phyloP scores from a whole-genome alignment of 257 asterid species.

The Nicotiana benthamiana region DNA sequence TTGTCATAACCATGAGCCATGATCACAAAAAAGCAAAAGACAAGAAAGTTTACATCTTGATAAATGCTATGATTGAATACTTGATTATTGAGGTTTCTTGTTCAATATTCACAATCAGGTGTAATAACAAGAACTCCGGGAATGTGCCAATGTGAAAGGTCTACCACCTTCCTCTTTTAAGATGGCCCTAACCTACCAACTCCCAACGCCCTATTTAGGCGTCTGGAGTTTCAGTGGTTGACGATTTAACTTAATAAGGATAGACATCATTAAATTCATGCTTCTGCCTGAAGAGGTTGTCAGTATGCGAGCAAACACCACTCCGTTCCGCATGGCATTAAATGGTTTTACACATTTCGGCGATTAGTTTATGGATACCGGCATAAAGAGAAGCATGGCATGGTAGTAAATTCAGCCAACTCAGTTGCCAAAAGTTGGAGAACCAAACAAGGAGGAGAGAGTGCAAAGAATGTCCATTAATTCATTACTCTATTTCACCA shows the following conservation, averaged over 20 bases:
- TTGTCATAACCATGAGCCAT: background rate
- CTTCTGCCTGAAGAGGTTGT: background rate
- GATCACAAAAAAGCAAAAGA: background rate
- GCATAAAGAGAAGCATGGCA: slow-evolving; percentile 1
- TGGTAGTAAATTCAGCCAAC: background rate
- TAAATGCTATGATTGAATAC: background rate
- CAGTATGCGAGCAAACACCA: background rate
- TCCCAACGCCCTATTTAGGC: background rate
- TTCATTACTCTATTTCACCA: background rate
- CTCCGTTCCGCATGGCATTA: background rate
- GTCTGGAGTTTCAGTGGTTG: background rate
- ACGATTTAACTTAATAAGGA: background rate
- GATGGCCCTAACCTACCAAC: background rate
- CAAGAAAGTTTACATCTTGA: background rate
- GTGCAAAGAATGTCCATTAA: background rate
- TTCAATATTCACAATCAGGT: slow-evolving; percentile 1
- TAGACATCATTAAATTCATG: background rate
- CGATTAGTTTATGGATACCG: background rate
- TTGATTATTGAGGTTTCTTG: background rate
- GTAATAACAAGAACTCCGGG: background rate
- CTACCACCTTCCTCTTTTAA: background rate
- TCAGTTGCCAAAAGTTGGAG: background rate
- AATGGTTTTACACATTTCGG: background rate
- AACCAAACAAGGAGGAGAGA: background rate
- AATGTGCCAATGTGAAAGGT: background rate